Base-by-base conservation (phyloP, 139 green algal genomes). In the Closterium sp. region DNA sequence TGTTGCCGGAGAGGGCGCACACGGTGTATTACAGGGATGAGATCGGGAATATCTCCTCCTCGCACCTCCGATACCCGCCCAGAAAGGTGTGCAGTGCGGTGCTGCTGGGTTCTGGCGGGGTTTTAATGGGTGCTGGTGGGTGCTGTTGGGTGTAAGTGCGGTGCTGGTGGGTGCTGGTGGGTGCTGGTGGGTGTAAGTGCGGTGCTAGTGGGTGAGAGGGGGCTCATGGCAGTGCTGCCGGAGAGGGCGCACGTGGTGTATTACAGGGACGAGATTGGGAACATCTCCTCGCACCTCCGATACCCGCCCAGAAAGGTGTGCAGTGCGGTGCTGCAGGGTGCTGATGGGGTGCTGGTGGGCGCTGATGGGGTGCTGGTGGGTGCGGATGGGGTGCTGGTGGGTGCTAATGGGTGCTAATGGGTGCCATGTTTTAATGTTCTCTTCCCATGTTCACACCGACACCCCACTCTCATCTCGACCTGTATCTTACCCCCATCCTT, bases 41-140 rank as follows among this genome's bases (percentile, higher is more conserved):
- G 29, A 99, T 99, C 85, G 97, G 97, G 88, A 99, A 99, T 93
- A 97, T 99, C 91, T 98, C 96, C 34, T 97, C 96, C 45, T 98
- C 96, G 4, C n/a, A 30, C 38, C 32, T 96, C 28, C 62, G 89
- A 19, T 86, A 28, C 73, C 27, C 24, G 22, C 27, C 5, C 42
- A 62, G 42, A 62, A 62, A 62, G 42, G 73, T 86, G 73, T 86
- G 73, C 13, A 6, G 6, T 86, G 73, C 6, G 22, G 73, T 86
- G 73, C 73, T 86, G 73, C 4, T n/a, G 73, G 22, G 73, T 86
- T n/a, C n/a, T n/a, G n/a, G n/a, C n/a, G n/a, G n/a, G n/a, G n/a
- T n/a, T 6, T 9, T 86, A 9, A 6, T n/a, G 73, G 22, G 73
- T 86, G 73, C 73, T 86, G 7, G 73, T 86, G 73, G 9, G 73